phyloP scores from a whole-genome alignment of 2,329 filamentous ascomycete species.

The Fusarium mundagurra region DNA sequence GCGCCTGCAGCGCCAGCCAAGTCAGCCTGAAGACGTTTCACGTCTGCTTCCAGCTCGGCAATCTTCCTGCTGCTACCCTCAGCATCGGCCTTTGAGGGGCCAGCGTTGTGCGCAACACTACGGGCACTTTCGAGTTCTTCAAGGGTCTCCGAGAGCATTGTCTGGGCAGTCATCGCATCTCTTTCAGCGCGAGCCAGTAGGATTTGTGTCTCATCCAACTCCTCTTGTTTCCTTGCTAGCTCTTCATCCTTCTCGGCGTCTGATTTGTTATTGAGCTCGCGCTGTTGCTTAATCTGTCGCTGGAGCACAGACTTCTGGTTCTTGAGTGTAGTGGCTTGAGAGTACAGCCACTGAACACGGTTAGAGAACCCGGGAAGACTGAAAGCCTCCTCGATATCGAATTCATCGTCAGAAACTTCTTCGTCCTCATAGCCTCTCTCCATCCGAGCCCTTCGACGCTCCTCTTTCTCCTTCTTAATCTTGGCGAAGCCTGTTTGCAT shows the following conservation, averaged over 20 bases:
- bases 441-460: slow-evolving; percentile 61
- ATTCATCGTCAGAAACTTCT: slow-evolving; percentile 68
- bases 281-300: slow-evolving; percentile 93
- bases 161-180: slow-evolving; percentile 53
- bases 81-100: slow-evolving; percentile 29
- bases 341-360: slow-evolving; percentile 82
- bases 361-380: slow-evolving; percentile 79
- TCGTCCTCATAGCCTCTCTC: slow-evolving; percentile 69
- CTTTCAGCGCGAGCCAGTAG: slow-evolving; percentile 51
- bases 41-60: slow-evolving; percentile 51
- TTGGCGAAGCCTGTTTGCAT: slow-evolving; percentile 63
- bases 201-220: slow-evolving; percentile 59
- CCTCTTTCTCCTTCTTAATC: slow-evolving; percentile 63
- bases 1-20: slow-evolving; percentile 34
- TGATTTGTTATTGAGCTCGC: slow-evolving; percentile 89
- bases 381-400: slow-evolving; percentile 69
- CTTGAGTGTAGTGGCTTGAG: slow-evolving; percentile 78
- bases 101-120: slow-evolving; percentile 34
- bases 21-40: slow-evolving; percentile 47
- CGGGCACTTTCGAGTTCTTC: slow-evolving; percentile 57
- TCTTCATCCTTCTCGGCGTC: slow-evolving; percentile 76
- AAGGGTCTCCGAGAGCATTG: slow-evolving; percentile 60
- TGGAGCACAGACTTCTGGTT: slow-evolving; percentile 91
- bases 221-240: slow-evolving; percentile 65
- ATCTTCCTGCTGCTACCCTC: slow-evolving; percentile 51